Base-by-base conservation (phyloP, 2,329 filamentous ascomycete genomes). In the Penicillium hordei region DNA sequence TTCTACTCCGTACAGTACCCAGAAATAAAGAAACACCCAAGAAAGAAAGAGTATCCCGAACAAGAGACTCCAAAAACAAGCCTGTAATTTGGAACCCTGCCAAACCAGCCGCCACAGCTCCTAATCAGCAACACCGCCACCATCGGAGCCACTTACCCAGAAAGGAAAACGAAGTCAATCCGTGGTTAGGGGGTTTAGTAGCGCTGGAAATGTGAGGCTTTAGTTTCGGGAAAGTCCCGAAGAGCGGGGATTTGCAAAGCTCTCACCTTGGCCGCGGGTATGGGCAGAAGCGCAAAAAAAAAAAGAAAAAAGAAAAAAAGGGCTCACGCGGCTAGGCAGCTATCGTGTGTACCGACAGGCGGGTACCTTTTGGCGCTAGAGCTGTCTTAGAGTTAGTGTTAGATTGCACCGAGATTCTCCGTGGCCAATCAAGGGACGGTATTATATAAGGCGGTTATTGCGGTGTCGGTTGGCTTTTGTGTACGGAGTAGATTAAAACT, bases 351-450 rank as follows among this genome's bases (percentile, higher is more conserved):
- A 42, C 64, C 64, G 57, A 54, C 55, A 57, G 56, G 38, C 63
- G 48, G 65, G 61, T 63, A 65, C 60, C 57, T 62, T 43, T 50
- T 4, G 4, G 21, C 56, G 50, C 60, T 59, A 64, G 44, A 10
- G 10, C 50, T 25, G 10, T 3, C 25, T 40, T 36, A 0, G 51
- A 17, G 1, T 17, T 64, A 58, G 58, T 12, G 44, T 39, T 1
- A 23, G 48, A 55, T 57, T 40, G 33, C 58, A 65, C 64, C 65
- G 65, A 66, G 64, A 66, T 64, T 57, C 58, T 59, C 65, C 65
- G 65, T 62, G 2, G 4, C 64, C 64, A 66, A 64, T 66, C 21
- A 64, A n/a, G 42, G 13, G 13, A 0, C 2, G 8, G 7, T 36
- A 25, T 25, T 23, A 12, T n/a, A n/a, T 17, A 12, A 17, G n/a